Evolutionary conservation across 495 filamentous ascomycete species (phyloP), one percentile per base, ranked within the genome.

Genomic region (Rhizodiscina lignyota): DNA sequence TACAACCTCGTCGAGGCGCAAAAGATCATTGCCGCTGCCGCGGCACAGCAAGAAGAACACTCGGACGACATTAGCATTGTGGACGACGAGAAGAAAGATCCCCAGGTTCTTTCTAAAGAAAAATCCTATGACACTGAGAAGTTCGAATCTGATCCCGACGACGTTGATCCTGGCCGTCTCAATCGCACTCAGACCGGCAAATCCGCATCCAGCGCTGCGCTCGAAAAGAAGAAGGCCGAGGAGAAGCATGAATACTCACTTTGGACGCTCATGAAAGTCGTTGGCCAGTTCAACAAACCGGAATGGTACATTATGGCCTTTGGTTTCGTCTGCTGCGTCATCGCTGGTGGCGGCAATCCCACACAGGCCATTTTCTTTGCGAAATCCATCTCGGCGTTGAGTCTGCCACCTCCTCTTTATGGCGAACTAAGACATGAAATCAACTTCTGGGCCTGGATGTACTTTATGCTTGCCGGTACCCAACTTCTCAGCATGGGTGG

Each of bases 371-470:
- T 94, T 41, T 79, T 96, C 52, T 92, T 94, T 44, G 79, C 83
- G 43, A 92, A 93, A 52, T 69, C 79, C 18, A 86, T 97, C 54
- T 70, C 53, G 19, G 61, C 79, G 1, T 57, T 85, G 10, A 70
- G 75, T 1, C 52, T 63, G 3, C 72, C 66, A 10, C 45, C 47
- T 11, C 38, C 27, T 3, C 23, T 59, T 47, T 70, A 55, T 39
- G 63, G 24, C 28, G 52, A 64, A 40, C 53, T 91, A 24, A 66
- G 76, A 32, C 62, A 66, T 2, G 72, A 80, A 28, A 72, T 72
- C 28, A 72, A 89, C 42, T 96, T 94, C 55, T 97, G 89, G 87
- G 73, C 70, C 23, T 53, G 75, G 38, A 94, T 97, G 85, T 97
- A 89, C 53, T 67, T 96, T 17, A 84, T 94, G 69, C 69, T 94